Evolutionary conservation across 2,329 filamentous ascomycete genomes (phyloP), one percentile per base, ranked within the genome.

Genomic region (Stagonosporopsis vannaccii): DNA sequence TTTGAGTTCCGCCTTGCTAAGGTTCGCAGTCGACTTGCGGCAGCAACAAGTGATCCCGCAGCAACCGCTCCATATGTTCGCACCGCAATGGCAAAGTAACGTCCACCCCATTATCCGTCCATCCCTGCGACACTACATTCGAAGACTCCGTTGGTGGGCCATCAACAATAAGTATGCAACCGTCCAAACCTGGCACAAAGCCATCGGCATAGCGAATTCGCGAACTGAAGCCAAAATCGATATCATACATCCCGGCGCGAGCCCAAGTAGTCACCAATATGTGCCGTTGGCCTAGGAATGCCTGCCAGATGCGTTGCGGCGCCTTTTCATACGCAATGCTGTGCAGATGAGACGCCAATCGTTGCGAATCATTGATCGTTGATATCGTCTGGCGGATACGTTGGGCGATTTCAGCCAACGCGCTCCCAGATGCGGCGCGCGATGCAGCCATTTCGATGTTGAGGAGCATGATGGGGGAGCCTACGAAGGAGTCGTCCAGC

Each of bases 251-350:
- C 2, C 57, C 57, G 1, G 57, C 57, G 17, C 57, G 57, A n/a
- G 48, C 57, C 57, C 52, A 59, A 1, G 52, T 56, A 1, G 57
- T 59, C 28, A 59, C 57, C 25, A 59, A n/a, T 8, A 56, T 47
- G 15, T 59, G 57, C 4, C 57, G 39, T 11, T 20, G 48, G 23
- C 57, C 57, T 1, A 59, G 28, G 12, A 56, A 59, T 19, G 44
- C 57, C 17, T 59, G 57, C 57, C 52, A 59, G 4, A 59, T 50
- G 2, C 57, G 52, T 20, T 57, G 52, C 9, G 52, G 52, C 0
- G 52, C 56, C 45, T 51, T 54, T 25, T 56, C 57, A n/a, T 60
- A 60, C 12, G 57, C 52, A 7, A 37, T 19, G 25, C 52, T 60
- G n/a, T 60, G 52, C 11, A 56, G 49, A 41, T 60, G 52, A 30